These are phyloP conservation scores for Cadophora malorum DNA, from an alignment of 2,329 filamentous ascomycete genomes.

Conservation along the genomic window DNA sequence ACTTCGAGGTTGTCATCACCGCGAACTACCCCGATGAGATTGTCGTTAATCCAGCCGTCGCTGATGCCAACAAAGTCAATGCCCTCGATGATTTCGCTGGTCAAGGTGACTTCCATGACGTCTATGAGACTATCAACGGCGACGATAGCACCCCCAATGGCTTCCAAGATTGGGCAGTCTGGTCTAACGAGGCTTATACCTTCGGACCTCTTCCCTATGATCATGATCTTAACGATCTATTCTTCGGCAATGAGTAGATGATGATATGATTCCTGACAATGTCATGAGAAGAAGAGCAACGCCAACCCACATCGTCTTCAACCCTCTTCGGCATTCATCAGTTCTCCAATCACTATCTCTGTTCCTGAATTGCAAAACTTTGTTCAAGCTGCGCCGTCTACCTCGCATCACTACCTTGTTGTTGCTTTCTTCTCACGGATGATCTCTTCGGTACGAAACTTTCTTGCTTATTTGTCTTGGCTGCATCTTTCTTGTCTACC, in stretches of 20 bases:
- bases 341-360: not conserved
- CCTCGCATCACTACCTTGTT: not conserved
- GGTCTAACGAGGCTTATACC: too few species aligned
- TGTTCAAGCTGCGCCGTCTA: not conserved
- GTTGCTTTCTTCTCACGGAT: not conserved
- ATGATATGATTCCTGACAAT: not conserved
- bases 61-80: too few species aligned
- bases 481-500: not conserved
- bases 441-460: not conserved
- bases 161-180: too few species aligned
- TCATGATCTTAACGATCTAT: too few species aligned
- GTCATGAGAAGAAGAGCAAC: not conserved
- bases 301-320: not conserved
- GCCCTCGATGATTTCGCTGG: too few species aligned
- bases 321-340: conserved; percentile 1
- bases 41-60: too few species aligned
- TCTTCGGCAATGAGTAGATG: not conserved
- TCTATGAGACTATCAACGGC: too few species aligned
- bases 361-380: not conserved
- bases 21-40: too few species aligned
- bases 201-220: too few species aligned
- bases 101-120: too few species aligned
- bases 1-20: too few species aligned
- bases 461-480: not conserved
- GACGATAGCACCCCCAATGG: too few species aligned